Evolutionary conservation across 2,329 filamentous ascomycete genomes (phyloP).

Genomic region (Lachnellula willkommii): DNA sequence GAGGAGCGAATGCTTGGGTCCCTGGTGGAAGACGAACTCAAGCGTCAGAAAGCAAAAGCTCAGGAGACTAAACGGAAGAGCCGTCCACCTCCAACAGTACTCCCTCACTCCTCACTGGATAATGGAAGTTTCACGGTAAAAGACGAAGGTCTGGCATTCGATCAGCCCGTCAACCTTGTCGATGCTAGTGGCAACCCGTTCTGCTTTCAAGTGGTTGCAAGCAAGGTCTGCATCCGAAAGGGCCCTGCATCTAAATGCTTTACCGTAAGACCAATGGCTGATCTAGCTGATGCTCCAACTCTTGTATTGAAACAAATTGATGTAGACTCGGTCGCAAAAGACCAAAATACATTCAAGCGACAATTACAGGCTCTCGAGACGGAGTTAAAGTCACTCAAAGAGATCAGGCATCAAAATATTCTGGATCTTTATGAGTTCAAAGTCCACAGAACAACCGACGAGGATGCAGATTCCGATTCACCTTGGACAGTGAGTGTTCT

Average conservation of each 20-base stretch:
- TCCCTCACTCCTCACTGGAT: constrained; percentile 18
- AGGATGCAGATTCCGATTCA: constrained; percentile 33
- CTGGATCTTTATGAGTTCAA: constrained; percentile 79
- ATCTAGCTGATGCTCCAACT: constrained; percentile 46
- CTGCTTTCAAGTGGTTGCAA: constrained; percentile 65
- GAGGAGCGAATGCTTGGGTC: constrained; percentile 65
- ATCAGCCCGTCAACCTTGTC: constrained; percentile 58
- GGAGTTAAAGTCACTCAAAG: constrained; percentile 69
- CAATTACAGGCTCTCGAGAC: constrained; percentile 71
- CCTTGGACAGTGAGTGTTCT: constrained; percentile 71
- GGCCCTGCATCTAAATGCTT: constrained; percentile 64
- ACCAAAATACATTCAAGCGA: constrained; percentile 63
- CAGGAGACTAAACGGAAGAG: constrained; percentile 61
- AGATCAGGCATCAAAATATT: constrained; percentile 69
- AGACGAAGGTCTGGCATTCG: constrained; percentile 52
- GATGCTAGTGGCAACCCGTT: constrained; percentile 59
- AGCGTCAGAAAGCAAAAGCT: constrained; percentile 58
- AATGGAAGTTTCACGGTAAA: constrained; percentile 28
- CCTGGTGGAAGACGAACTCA: constrained; percentile 68
- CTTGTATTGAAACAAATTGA: constrained; percentile 69
- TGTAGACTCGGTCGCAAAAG: constrained; percentile 52
- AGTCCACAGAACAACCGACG: constrained; percentile 64
- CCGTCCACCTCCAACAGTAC: constrained; percentile 34
- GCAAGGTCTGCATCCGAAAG: constrained; percentile 60
- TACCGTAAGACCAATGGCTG: constrained; percentile 64